These are phyloP conservation scores for Sporobolomyces phaffii DNA, from an alignment of 768 basidiomycete genomes.

Conservation along the genomic window DNA sequence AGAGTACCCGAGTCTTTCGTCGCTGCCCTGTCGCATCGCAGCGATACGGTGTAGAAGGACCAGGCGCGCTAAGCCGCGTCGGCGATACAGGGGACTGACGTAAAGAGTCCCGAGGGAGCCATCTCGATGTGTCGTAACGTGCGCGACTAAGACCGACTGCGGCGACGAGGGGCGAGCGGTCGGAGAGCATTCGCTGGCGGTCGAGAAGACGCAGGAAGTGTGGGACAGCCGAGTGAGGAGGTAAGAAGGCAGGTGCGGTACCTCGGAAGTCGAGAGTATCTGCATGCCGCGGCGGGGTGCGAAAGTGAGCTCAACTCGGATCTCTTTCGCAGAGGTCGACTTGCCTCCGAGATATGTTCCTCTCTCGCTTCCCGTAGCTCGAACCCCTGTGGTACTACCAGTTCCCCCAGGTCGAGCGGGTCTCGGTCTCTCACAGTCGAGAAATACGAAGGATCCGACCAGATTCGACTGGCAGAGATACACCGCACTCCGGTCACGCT, in stretches of 20 bases:
- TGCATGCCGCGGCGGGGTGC: neutral
- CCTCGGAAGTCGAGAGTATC: slow-evolving; percentile 27
- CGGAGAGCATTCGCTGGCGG: neutral
- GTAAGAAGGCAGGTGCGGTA: slow-evolving; percentile 19
- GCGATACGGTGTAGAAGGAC: neutral
- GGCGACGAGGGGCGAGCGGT: neutral
- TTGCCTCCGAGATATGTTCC: neutral
- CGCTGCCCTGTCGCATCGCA: neutral
- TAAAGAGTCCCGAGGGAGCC: slow-evolving; percentile 28
- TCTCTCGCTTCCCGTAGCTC: neutral
- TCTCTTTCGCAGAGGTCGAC: too few species aligned
- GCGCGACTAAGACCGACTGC: neutral
- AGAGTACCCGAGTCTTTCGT: slow-evolving; percentile 4
- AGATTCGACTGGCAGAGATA: slow-evolving; percentile 4
- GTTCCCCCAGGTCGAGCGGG: neutral
- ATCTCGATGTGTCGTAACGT: slow-evolving; percentile 30
- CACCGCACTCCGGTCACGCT: neutral
- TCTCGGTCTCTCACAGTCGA: neutral
- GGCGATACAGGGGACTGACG: neutral
- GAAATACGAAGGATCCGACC: neutral
- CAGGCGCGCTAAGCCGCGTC: neutral
- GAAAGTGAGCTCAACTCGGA: too few species aligned
- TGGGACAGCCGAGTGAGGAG: slow-evolving; percentile 6
- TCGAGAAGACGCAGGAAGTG: slow-evolving; percentile 5
- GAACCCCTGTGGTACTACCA: neutral